A percentile compares a stretch with the other conserved stretches of the same genome.
phyloP scores from a whole-genome alignment of 1,139 yeast species.

The Blastobotrys capitulatus region DNA sequence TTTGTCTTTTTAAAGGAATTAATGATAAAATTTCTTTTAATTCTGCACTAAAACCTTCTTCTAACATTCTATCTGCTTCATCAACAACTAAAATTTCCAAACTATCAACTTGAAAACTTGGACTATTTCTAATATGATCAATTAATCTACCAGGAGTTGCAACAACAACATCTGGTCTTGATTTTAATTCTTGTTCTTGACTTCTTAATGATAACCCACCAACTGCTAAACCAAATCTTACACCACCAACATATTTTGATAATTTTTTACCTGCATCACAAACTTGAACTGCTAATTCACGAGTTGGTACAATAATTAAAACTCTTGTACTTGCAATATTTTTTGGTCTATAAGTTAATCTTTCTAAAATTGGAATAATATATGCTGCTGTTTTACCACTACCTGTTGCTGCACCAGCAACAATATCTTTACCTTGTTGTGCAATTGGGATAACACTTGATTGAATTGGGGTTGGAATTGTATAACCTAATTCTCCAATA shows the following conservation, averaged over 20 bases:
- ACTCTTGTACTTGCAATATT: constrained; percentile 86
- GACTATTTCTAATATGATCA: constrained; percentile 93
- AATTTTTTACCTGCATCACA: constrained; percentile 87
- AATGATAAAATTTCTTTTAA: constrained; percentile 81
- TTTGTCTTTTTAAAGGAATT: constrained; percentile 87
- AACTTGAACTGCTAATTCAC: constrained; percentile 96
- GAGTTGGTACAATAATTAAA: constrained; percentile 86
- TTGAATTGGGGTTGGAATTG: constrained; percentile 90
- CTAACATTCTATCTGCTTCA: constrained; percentile 99
- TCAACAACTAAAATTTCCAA: constrained; percentile 91
- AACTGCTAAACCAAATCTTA: constrained; percentile 87
- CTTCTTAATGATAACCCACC: constrained; percentile 95
- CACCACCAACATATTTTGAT: constrained; percentile 66
- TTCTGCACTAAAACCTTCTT: constrained; percentile 96
- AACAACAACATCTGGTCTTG: constrained; percentile 91
- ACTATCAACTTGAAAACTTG: constrained; percentile 83
- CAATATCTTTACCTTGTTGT: constrained; percentile 84
- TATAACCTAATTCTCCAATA: constrained; percentile 70
- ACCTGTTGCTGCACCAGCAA: constrained; percentile 99
- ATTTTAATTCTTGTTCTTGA: constrained; percentile 88
- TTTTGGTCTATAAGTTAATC: constrained; percentile 82
- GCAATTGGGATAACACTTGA: constrained; percentile 92
- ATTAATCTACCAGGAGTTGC: constrained; percentile 98
- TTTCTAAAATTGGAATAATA: constrained; percentile 90
- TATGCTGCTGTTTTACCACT: constrained; percentile 99